phyloP scores from a whole-genome alignment of 1,284 basidiomycete species.

The Phellopilus nigrolimitatus region DNA sequence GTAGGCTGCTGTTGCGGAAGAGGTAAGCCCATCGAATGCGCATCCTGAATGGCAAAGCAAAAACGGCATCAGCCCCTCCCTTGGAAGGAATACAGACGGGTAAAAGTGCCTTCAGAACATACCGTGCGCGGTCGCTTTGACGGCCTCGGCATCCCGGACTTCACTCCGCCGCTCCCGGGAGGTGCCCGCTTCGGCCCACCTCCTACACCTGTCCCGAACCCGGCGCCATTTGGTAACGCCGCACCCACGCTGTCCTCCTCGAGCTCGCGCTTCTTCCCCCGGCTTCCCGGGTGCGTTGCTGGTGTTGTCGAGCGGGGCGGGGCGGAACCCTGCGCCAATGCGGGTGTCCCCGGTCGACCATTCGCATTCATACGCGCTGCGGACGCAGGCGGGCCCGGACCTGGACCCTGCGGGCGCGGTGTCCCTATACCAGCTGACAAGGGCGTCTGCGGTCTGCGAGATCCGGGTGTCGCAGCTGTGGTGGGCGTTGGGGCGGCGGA shows the following conservation, averaged over 20 bases:
- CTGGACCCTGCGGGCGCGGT: constrained; percentile 30
- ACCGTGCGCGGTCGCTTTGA: constrained; percentile 76
- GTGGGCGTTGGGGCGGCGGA: constrained; percentile 10
- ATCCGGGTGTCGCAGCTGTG: constrained; percentile 10
- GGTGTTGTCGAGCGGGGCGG: constrained; percentile 13
- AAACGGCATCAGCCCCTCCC: constrained; percentile 9
- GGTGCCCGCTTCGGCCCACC: constrained; percentile 2
- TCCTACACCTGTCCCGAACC: background rate
- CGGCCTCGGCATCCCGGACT: constrained; percentile 61
- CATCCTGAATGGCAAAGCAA: constrained; percentile 33
- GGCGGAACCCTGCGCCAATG: background rate
- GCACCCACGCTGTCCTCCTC: constrained; percentile 32
- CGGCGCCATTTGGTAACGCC: constrained; percentile 22
- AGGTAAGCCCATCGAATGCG: constrained; percentile 41
- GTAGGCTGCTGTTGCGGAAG: constrained; percentile 40
- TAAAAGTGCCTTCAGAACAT: constrained; percentile 27
- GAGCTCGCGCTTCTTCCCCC: constrained; percentile 51
- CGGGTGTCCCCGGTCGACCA: background rate
- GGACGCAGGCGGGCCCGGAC: constrained; percentile 12
- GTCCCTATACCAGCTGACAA: constrained; percentile 25
- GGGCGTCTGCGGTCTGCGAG: constrained; percentile 18
- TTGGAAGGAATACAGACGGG: no score
- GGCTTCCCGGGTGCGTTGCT: constrained; percentile 18
- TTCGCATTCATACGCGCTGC: background rate
- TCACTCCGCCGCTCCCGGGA: constrained; percentile 33